Evolutionary conservation across 2,329 filamentous ascomycete genomes (phyloP).

Genomic region (Daldinia sp.): DNA sequence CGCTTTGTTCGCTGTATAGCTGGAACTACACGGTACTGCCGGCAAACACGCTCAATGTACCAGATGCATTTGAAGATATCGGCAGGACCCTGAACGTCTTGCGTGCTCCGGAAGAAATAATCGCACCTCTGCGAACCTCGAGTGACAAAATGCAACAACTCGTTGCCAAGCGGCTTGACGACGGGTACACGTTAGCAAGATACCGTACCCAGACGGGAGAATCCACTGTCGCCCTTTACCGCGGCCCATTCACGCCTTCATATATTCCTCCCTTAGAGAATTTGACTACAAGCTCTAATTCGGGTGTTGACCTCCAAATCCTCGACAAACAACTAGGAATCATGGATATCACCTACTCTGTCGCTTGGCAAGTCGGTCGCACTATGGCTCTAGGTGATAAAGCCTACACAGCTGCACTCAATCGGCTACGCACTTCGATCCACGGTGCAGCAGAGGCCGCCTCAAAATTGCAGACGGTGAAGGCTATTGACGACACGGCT

Average conservation of each 20-base stretch:
- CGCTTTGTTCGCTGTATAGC: conserved; percentile 54
- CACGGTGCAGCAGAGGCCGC: neutral
- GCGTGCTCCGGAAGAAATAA: conserved; percentile 26
- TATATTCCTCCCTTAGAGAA: conserved; percentile 16
- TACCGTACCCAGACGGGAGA: conserved; percentile 58
- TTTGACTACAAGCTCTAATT: conserved; percentile 50
- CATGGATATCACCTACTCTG: conserved; percentile 59
- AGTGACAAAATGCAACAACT: conserved; percentile 3
- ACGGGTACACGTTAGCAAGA: conserved; percentile 56
- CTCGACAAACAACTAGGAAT: conserved; percentile 55
- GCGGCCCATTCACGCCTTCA: conserved; percentile 51
- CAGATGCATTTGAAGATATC: conserved; percentile 50
- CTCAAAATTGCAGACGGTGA: neutral
- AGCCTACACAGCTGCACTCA: conserved; percentile 3
- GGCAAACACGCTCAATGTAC: conserved; percentile 51
- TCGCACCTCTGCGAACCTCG: neutral
- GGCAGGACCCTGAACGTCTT: conserved; percentile 41
- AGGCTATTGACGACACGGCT: neutral
- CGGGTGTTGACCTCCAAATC: conserved; percentile 55
- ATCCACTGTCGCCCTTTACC: conserved; percentile 53
- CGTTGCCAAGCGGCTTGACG: conserved; percentile 42
- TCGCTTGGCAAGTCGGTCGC: conserved; percentile 59
- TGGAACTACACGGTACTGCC: conserved; percentile 58
- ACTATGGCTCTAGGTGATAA: conserved; percentile 54
- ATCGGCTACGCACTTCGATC: neutral